A percentile compares a stretch with the other conserved stretches of the same genome.
phyloP scores from a whole-genome alignment of 2,329 filamentous ascomycete genomes.

The Plenodomus biglobosus region DNA sequence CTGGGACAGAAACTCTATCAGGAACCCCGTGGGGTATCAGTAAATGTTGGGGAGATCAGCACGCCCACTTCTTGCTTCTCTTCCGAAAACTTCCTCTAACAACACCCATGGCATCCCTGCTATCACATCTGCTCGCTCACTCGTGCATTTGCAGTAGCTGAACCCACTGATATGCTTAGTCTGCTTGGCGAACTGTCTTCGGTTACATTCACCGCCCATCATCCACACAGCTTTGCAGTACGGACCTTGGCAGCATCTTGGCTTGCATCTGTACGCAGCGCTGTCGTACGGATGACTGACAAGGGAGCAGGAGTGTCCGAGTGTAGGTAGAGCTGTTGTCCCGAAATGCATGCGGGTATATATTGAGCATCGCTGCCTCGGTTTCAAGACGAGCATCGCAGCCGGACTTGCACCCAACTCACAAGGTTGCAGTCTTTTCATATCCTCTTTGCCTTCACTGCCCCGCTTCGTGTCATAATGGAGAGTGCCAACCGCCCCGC shows the following conservation, averaged over 20 bases:
- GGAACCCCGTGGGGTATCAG: conserved; percentile 30
- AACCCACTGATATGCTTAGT: conserved; percentile 28
- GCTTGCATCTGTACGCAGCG: conserved; percentile 26
- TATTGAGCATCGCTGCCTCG: conserved; percentile 16
- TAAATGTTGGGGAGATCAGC: conserved; percentile 19
- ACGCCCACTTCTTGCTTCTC: conserved; percentile 12
- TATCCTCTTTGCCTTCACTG: conserved; percentile 5
- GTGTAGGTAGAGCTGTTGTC: conserved; percentile 4
- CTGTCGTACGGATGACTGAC: conserved; percentile 24
- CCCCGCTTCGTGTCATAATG: conserved; percentile 23
- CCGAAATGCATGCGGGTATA: conserved; percentile 18
- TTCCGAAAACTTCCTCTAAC: conserved; percentile 16
- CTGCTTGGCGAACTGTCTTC: conserved; percentile 25
- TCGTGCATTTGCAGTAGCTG: conserved; percentile 15
- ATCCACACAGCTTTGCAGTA: conserved; percentile 12
- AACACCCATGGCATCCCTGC: conserved; percentile 13
- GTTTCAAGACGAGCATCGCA: conserved; percentile 10
- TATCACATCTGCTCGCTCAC: conserved; percentile 17
- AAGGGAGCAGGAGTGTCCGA: conserved; percentile 2
- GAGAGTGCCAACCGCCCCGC: conserved; percentile 53
- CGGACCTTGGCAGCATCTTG: conserved; percentile 37
- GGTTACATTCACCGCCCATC: conserved; percentile 31
- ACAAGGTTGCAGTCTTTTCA: conserved; percentile 4
- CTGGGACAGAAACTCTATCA: conserved; percentile 2
- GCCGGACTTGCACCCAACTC: conserved; percentile 21